phyloP scores from a whole-genome alignment of 2,329 filamentous ascomycete species.

The Trichoderma arundinaceum region DNA sequence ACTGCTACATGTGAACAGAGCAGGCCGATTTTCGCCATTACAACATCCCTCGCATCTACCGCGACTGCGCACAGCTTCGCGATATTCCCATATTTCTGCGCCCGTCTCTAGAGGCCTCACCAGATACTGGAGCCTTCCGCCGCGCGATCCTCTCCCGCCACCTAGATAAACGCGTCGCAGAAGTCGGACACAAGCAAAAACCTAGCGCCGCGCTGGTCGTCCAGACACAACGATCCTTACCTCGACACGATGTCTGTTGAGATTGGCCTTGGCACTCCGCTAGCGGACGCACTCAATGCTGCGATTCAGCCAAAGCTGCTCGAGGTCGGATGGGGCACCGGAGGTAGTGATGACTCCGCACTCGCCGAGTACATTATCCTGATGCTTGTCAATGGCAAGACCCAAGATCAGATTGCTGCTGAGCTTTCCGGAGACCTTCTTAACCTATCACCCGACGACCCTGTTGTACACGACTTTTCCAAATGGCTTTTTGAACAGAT shows the following conservation, averaged over 20 bases:
- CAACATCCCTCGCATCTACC: slow-evolving; percentile 2
- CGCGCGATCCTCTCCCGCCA: slow-evolving; percentile 15
- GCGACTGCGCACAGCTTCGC: slow-evolving; percentile 7
- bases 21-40: slow-evolving; percentile 16
- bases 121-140: not conserved
- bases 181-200: slow-evolving; percentile 12
- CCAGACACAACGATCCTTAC: slow-evolving; percentile 14
- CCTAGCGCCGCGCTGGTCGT: slow-evolving; percentile 17
- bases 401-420: slow-evolving; percentile 82
- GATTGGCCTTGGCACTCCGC: slow-evolving; percentile 75
- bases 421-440: slow-evolving; percentile 90
- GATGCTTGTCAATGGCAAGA: slow-evolving; percentile 96
- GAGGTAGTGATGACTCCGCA: slow-evolving; percentile 76
- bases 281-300: slow-evolving; percentile 81
- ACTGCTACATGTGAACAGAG: slow-evolving; percentile 20
- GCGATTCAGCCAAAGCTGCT: slow-evolving; percentile 89
- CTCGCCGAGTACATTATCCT: slow-evolving; percentile 96
- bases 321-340: slow-evolving; percentile 89
- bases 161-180: slow-evolving; percentile 26
- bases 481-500: slow-evolving; percentile 94
- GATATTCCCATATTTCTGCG: not conserved
- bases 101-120: not conserved
- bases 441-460: slow-evolving; percentile 79
- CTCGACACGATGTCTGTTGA: slow-evolving; percentile 73
- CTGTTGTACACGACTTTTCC: slow-evolving; percentile 81